Evolutionary conservation across 2,329 filamentous ascomycete genomes (phyloP), one percentile per base, ranked within the genome.

Genomic region (Phialophora tarda): DNA sequence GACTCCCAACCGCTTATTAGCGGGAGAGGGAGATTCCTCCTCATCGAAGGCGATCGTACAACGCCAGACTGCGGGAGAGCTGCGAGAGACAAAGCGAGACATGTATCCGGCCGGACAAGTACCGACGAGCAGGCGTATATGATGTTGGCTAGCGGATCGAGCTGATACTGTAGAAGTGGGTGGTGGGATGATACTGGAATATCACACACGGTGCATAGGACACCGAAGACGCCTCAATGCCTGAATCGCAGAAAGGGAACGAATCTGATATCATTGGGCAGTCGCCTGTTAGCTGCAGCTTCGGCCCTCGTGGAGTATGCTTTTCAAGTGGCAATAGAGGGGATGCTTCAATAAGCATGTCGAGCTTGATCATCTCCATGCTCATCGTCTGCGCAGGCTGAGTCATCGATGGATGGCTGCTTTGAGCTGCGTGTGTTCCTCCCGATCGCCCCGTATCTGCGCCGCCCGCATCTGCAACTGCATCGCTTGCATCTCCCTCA

Each of bases 361-460:
- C n/a, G 54, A 53, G 62, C 62, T 65, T 63, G 41, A 59, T 59
- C 57, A 32, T 59, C 57, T n/a, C 6, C 38, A 44, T 44, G 38
- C 57, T 61, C 59, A 61, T 58, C 60, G 21, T 41, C 41, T 59
- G 62, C 28, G 30, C 41, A 38, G 23, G 61, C 61, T 67, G 61
- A 67, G 38, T 67, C 65, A 67, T 57, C 65, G 34, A 51, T 64
- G 55, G 51, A 67, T 58, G 50, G 61, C 61, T 59, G 59, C 26
- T 48, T 65, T 61, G 41, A 34, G 59, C 44, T 61, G 30, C 59
- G 53, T 51, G 34, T 47, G 4, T 23, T 23, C 17, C 24, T 48
- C 24, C 14, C 14, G 26, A 32, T 50, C 28, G 5, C 28, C 21
- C 38, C 47, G 48, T 54, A 61, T 53, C 50, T 54, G 24, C 50